Evolutionary conservation across 257 asterid species (phyloP), one percentile per base, ranked within the genome.

Genomic region (Jacaranda mimosifolia): DNA sequence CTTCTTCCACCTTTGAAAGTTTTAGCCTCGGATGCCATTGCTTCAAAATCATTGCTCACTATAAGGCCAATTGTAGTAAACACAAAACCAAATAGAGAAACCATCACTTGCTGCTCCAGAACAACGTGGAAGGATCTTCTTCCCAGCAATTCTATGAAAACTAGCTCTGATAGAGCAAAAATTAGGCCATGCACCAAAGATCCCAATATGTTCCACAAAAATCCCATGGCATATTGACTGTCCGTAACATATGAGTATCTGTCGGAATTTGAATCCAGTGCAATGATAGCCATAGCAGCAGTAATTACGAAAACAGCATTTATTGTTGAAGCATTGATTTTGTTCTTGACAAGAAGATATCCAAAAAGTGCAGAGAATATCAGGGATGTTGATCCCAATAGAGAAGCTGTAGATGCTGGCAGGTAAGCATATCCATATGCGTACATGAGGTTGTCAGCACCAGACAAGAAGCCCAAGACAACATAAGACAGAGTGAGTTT

Each of bases 391-490:
- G 98, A 89, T 64, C 97, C 97, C 63, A 94, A 39, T 14, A 94
- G 91, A 63, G 98, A 87, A 58, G 98, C 98, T 0, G 98, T 94
- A 4, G 98, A 94, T 32, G 98, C 97, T 0, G 98, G 98, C 52
- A 94, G 67, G 76, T 94, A 91, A 0, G 98, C 98, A 1, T 94
- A 92, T 21, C 97, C 98, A 42, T 94, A 94, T 3, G 98, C 97
- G 42, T 92, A 94, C 97, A 94, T 82, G 81, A 94, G 97, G 68
- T 94, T 92, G 65, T 94, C 98, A 1, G 90, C 97, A 57, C 95
- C 97, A 40, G 82, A 81, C 51, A 94, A 78, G 89, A 94, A 92
- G 7, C 98, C 98, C 79, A 94, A 72, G 4, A 77, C 85, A 7
- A 80, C 48, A 55, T 89, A 94, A 11, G 96, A 91, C 8, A 86